phyloP scores from a whole-genome alignment of 768 basidiomycete genomes.

The Leccinellum luteum region DNA sequence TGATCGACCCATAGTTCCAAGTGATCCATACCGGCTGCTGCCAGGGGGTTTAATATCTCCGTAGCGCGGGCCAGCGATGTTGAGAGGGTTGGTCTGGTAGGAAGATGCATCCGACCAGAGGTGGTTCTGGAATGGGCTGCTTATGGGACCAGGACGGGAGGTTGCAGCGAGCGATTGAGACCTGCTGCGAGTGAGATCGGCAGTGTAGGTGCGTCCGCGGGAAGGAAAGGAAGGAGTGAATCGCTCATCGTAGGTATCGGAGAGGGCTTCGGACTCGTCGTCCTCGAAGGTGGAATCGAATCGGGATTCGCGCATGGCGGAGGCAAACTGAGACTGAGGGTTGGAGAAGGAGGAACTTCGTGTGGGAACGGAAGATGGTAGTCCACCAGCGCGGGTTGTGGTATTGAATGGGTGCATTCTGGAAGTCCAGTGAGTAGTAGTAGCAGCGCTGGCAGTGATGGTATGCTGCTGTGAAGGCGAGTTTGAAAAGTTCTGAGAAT shows the following conservation, averaged over 20 bases:
- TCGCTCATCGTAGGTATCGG: slow-evolving; percentile 62
- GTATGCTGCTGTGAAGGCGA: slow-evolving; percentile 54
- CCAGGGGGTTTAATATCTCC: slow-evolving; percentile 63
- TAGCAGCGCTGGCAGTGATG: slow-evolving; percentile 41
- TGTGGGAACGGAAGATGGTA: slow-evolving; percentile 57
- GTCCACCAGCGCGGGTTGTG: slow-evolving; percentile 30
- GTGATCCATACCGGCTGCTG: slow-evolving; percentile 61
- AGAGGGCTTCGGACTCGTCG: slow-evolving; percentile 66
- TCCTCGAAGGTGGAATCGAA: slow-evolving; percentile 82
- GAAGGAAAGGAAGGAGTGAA: slow-evolving; percentile 43
- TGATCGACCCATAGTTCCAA: slow-evolving; percentile 55
- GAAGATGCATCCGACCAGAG: slow-evolving; percentile 59
- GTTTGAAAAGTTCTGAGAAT: slow-evolving; percentile 44
- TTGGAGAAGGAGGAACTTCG: slow-evolving; percentile 70
- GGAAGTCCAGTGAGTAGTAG: slow-evolving; percentile 40
- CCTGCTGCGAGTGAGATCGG: slow-evolving; percentile 68
- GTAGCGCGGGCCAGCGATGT: slow-evolving; percentile 51
- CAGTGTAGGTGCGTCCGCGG: slow-evolving; percentile 58
- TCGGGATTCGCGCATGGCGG: slow-evolving; percentile 61
- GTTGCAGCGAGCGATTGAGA: slow-evolving; percentile 73
- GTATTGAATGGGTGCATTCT: slow-evolving; percentile 46
- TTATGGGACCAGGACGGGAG: slow-evolving; percentile 50
- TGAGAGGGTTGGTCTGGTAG: slow-evolving; percentile 52
- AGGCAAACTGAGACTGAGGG: slow-evolving; percentile 54
- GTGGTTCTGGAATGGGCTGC: slow-evolving; percentile 42